Conservation (phyloP, 176 grass and related monocot species). For the Triticum turgidum region DNA sequence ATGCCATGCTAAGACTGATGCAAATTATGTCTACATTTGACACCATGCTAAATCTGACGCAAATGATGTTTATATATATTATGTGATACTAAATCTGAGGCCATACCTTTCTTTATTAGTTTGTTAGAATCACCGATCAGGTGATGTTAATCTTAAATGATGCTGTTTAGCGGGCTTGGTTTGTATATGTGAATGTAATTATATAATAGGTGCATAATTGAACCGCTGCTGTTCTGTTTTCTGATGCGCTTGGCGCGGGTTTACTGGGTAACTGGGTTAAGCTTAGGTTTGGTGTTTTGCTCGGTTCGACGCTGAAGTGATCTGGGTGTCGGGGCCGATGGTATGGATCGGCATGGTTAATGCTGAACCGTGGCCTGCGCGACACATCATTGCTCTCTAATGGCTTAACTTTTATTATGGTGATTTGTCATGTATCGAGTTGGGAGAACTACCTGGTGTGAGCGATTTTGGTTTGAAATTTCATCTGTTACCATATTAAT, state of each 20-base stretch:
- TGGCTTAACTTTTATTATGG: background rate
- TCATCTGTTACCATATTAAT: background rate
- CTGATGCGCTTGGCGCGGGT: background rate
- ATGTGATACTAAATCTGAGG: background rate
- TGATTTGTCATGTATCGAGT: background rate
- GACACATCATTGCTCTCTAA: background rate
- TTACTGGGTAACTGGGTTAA: background rate
- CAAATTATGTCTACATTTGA: too few species aligned
- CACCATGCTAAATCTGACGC: background rate
- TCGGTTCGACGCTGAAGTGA: background rate
- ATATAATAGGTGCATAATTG: too few species aligned
- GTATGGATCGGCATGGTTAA: background rate
- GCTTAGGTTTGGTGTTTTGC: too few species aligned
- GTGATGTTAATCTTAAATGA: too few species aligned
- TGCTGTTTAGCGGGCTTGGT: too few species aligned
- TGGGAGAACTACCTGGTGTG: background rate
- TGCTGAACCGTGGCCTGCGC: background rate
- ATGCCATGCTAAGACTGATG: background rate
- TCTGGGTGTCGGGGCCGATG: background rate
- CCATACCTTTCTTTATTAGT: background rate
- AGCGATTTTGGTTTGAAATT: background rate
- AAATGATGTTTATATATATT: background rate
- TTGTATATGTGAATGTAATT: too few species aligned
- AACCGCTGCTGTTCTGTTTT: background rate
- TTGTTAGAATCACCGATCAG: too few species aligned